Percentiles rank a stretch among this genome's conserved stretches.
Evolutionary conservation across 164 flowering plant genomes (phyloP).

Genomic region (Euptelea pleiosperma): DNA sequence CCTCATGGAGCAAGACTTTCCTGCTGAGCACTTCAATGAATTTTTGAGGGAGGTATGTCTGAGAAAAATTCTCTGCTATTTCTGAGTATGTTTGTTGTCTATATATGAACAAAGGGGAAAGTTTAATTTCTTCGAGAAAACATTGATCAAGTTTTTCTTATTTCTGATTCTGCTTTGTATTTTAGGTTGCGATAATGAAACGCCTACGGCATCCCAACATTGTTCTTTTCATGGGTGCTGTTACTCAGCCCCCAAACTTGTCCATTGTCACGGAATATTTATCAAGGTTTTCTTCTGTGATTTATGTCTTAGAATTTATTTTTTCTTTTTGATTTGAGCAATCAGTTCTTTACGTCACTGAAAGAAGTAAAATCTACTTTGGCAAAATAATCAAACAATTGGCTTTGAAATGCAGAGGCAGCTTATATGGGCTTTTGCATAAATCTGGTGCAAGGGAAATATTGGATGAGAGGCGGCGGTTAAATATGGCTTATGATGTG

Average conservation of each 20-base stretch:
- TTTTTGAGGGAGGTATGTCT: constrained; percentile 81
- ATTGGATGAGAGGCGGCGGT: constrained; percentile 85
- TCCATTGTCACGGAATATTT: constrained; percentile 96
- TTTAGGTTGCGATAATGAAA: constrained; percentile 93
- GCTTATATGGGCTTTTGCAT: constrained; percentile 84
- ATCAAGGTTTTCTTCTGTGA: constrained; percentile 56
- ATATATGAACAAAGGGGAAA: too few relatives aligned
- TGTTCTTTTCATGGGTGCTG: constrained; percentile 98
- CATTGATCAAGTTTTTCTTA: neutral
- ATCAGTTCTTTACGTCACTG: neutral
- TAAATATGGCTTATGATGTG: constrained; percentile 96
- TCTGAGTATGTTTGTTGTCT: neutral
- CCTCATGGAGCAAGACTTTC: constrained; percentile 96
- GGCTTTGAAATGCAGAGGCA: constrained; percentile 66
- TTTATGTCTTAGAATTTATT: constrained; percentile 3
- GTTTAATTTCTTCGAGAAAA: too few relatives aligned
- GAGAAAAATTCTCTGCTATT: neutral
- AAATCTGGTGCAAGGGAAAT: constrained; percentile 78
- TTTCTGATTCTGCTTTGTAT: neutral
- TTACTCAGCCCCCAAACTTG: constrained; percentile 88
- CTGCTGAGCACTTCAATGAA: constrained; percentile 73
- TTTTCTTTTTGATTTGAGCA: neutral
- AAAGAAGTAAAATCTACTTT: neutral
- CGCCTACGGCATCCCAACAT: constrained; percentile 95
- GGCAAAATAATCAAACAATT: neutral